Percentiles rank a stretch among this genome's conserved stretches.
phyloP scores from a whole-genome alignment of 169 alveolate species.

The Eimeria sp. region DNA sequence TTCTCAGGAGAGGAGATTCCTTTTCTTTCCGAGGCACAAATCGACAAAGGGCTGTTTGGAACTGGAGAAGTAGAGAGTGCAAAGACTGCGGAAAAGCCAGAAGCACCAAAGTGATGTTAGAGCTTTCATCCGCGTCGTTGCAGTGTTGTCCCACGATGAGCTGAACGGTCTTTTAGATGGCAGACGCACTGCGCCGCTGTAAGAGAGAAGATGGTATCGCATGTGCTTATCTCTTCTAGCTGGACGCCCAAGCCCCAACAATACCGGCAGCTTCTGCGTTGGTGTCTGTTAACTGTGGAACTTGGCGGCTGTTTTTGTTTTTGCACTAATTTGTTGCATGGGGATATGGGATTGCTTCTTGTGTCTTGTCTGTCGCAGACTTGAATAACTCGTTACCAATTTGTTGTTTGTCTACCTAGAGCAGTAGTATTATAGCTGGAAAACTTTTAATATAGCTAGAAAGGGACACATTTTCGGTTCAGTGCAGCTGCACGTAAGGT shows the following conservation, averaged over 20 bases:
- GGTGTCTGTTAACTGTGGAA: not conserved
- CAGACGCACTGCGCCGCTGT: not conserved
- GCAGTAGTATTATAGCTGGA: not conserved
- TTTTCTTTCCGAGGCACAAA: conserved; percentile 76
- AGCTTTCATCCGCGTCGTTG: not conserved
- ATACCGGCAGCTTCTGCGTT: not conserved
- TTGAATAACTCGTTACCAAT: not conserved
- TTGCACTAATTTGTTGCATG: not conserved
- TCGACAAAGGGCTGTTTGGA: conserved; percentile 73
- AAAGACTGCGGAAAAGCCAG: not conserved
- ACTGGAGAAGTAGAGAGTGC: not conserved
- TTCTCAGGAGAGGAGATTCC: conserved; percentile 87
- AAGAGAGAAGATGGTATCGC: not conserved
- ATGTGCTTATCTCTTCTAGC: not conserved
- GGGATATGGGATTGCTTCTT: not conserved
- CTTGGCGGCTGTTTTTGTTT: not conserved
- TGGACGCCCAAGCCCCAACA: not conserved
- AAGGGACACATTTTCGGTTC: not conserved
- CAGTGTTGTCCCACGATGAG: not conserved
- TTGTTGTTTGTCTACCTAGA: not conserved
- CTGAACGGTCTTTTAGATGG: not conserved
- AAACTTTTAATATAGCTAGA: not conserved
- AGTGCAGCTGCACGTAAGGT: not conserved
- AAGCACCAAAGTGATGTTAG: not conserved
- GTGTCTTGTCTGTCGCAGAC: not conserved